A percentile compares a stretch with the other conserved stretches of the same genome.
phyloP scores from a whole-genome alignment of 2,329 filamentous ascomycete genomes.

The Penicillium hordei region DNA sequence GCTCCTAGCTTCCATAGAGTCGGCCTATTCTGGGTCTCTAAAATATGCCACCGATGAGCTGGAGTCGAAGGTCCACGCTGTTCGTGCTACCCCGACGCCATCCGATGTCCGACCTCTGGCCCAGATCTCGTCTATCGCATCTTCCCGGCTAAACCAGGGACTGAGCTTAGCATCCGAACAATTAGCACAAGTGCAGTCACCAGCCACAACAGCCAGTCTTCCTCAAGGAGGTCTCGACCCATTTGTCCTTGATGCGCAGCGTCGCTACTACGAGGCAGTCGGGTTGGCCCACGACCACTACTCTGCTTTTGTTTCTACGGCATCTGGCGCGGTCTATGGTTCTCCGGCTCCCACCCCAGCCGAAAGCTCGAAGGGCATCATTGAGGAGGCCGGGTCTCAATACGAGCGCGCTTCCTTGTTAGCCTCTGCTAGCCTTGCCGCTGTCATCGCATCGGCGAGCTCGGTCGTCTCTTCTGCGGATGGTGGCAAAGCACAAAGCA shows the following conservation, averaged over 20 bases:
- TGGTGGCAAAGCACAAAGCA: slow-evolving; percentile 38
- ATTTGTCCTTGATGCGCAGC: slow-evolving; percentile 59
- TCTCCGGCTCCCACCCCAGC: slow-evolving; percentile 53
- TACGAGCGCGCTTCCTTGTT: slow-evolving; percentile 39
- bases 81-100: slow-evolving; percentile 53
- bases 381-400: slow-evolving; percentile 37
- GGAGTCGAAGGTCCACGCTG: slow-evolving; percentile 30
- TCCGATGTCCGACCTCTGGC: slow-evolving; percentile 48
- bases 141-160: slow-evolving; percentile 69
- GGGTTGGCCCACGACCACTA: slow-evolving; percentile 78
- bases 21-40: slow-evolving; percentile 24
- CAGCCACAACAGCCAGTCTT: slow-evolving; percentile 63
- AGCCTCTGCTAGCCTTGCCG: slow-evolving; percentile 44
- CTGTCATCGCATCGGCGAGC: slow-evolving; percentile 42
- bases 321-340: slow-evolving; percentile 67
- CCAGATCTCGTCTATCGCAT: slow-evolving; percentile 66
- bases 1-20: slow-evolving; percentile 42
- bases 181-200: slow-evolving; percentile 67
- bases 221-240: slow-evolving; percentile 49
- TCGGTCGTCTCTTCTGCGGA: slow-evolving; percentile 36
- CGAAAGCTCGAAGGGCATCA: slow-evolving; percentile 33
- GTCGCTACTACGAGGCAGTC: slow-evolving; percentile 75
- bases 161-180: slow-evolving; percentile 69
- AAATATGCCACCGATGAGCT: slow-evolving; percentile 23
- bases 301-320: slow-evolving; percentile 69